A percentile compares a stretch with the other conserved stretches of the same genome.
Conservation (phyloP, 352 stramenopile species). For the Phytophthora europaea region DNA sequence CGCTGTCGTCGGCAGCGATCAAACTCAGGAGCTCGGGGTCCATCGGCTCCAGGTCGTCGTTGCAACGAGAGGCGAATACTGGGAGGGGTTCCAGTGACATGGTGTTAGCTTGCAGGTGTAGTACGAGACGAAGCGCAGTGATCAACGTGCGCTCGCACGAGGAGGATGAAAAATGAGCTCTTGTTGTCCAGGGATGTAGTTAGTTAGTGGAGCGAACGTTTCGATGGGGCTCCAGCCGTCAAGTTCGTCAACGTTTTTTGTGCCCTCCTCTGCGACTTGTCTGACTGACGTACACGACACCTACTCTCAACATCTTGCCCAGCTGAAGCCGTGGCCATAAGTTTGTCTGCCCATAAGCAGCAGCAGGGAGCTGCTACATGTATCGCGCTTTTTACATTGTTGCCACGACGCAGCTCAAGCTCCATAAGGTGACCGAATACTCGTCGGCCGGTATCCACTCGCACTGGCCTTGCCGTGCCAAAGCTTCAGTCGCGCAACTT, state of each 20-base stretch:
- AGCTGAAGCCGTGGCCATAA: slow-evolving; percentile 28
- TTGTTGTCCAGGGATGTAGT: neutral
- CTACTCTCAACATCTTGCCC: slow-evolving; percentile 41
- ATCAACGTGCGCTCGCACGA: slow-evolving; percentile 47
- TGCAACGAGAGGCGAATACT: slow-evolving; percentile 37
- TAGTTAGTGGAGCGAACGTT: slow-evolving; percentile 5
- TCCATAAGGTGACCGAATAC: slow-evolving; percentile 36
- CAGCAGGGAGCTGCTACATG: neutral
- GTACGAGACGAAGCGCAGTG: neutral
- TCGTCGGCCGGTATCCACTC: slow-evolving; percentile 11
- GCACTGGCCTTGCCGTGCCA: neutral
- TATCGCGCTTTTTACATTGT: slow-evolving; percentile 34
- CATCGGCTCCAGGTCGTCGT: slow-evolving; percentile 43
- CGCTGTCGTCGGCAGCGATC: slow-evolving; percentile 38
- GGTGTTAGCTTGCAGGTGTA: slow-evolving; percentile 11
- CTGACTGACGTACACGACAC: slow-evolving; percentile 37
- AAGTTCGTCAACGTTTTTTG: slow-evolving; percentile 18
- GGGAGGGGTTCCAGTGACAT: slow-evolving; percentile 48
- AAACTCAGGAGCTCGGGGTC: slow-evolving; percentile 47
- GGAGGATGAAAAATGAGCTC: slow-evolving; percentile 42
- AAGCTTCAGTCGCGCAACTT: slow-evolving; percentile 18
- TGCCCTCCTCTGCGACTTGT: slow-evolving; percentile 3
- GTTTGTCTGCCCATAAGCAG: slow-evolving; percentile 15
- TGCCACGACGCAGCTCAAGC: slow-evolving; percentile 6
- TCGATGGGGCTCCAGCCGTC: slow-evolving; percentile 25